These are phyloP conservation scores for Tricholoma saponaceum DNA, from an alignment of 768 basidiomycete genomes.

Conservation along the genomic window DNA sequence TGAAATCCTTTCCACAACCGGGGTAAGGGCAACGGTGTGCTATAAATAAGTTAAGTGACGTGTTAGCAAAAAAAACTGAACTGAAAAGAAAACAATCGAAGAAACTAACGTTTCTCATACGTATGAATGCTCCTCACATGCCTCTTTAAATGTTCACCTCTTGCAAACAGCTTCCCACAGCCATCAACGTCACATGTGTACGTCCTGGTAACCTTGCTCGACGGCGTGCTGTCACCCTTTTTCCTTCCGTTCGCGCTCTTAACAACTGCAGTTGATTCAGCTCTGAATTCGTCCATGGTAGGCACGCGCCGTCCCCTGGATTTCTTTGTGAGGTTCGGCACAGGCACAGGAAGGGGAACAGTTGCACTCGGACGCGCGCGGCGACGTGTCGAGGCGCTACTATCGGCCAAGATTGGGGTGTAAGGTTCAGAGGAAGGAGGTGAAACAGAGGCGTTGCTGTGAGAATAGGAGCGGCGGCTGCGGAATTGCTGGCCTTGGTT, in stretches of 20 bases:
- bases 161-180: conserved; percentile 76
- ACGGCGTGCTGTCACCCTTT: conserved; percentile 2
- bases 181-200: conserved; percentile 67
- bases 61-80: background rate
- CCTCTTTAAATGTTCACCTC: conserved; percentile 78
- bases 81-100: background rate
- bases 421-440: conserved; percentile 8
- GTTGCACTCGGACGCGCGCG: conserved; percentile 19
- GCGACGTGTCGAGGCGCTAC: conserved; percentile 4
- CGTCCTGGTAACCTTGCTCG: conserved; percentile 32
- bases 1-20: conserved; percentile 80
- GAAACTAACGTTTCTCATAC: conserved; percentile 71
- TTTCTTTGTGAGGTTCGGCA: conserved; percentile 48
- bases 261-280: conserved; percentile 1
- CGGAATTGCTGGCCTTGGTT: conserved; percentile 1
- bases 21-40: conserved; percentile 80
- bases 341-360: conserved; percentile 39
- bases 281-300: conserved; percentile 24
- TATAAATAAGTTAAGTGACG: conserved; percentile 24
- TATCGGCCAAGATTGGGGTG: background rate
- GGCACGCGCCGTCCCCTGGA: conserved; percentile 47
- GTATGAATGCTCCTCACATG: conserved; percentile 82
- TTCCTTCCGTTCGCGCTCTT: conserved; percentile 15
- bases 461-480: conserved; percentile 8
- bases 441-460: conserved; percentile 7